A percentile compares a stretch with the other conserved stretches of the same genome.
Evolutionary conservation across 2,329 filamentous ascomycete species (phyloP).

Genomic region (Hymenoscyphus salicellus): DNA sequence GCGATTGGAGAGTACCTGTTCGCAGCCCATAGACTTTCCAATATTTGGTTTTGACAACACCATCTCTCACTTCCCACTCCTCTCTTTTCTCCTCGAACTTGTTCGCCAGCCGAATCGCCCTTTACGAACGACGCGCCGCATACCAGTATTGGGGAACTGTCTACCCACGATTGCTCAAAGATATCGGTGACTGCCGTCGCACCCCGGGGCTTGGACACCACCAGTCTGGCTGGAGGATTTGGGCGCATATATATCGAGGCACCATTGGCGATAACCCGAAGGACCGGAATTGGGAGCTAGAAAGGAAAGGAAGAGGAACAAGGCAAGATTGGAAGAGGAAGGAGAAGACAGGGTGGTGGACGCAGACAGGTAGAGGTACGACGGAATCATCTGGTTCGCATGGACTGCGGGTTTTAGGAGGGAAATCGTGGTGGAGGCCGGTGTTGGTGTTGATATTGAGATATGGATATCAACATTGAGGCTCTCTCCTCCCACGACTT

Average conservation of each 20-base stretch:
- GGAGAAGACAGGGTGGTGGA: background rate
- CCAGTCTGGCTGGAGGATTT: background rate
- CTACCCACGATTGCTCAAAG: background rate
- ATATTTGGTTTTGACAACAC: constrained; percentile 3
- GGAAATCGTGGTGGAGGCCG: background rate
- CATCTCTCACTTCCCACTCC: background rate
- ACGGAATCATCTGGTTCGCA: background rate
- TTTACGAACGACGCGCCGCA: background rate
- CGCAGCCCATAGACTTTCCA: background rate
- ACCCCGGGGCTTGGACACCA: background rate
- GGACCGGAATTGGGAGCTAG: background rate
- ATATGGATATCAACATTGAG: background rate
- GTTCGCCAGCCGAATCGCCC: background rate
- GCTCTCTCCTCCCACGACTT: background rate
- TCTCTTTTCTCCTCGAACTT: background rate
- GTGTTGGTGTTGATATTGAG: background rate
- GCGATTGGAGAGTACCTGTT: background rate
- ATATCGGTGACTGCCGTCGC: background rate
- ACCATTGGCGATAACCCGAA: background rate
- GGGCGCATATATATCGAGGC: background rate
- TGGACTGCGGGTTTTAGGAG: background rate
- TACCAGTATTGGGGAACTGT: background rate
- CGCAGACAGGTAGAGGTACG: background rate
- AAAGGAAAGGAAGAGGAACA: background rate
- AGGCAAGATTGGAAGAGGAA: background rate